Percentiles rank a stretch among this genome's conserved stretches.
Conservation (phyloP, 352 stramenopile species). For the Phytophthora capsici region DNA sequence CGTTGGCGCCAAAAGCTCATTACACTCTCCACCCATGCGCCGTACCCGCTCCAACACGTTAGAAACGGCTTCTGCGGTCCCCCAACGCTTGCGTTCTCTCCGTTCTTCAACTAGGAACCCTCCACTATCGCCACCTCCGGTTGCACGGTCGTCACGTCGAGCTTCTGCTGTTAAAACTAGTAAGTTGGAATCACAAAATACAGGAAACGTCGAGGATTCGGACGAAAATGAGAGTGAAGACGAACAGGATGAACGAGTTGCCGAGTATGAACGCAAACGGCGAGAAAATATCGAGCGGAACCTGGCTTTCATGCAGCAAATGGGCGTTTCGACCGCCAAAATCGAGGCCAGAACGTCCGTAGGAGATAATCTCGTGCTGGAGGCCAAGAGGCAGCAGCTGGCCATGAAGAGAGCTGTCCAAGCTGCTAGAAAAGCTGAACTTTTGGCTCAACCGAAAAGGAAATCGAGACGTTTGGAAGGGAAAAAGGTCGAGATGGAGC, state of each 20-base stretch:
- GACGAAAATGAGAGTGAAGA: constrained; percentile 9
- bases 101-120: constrained; percentile 19
- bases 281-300: constrained; percentile 88
- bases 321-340: constrained; percentile 82
- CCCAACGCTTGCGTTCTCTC: constrained; percentile 29
- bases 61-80: constrained; percentile 5
- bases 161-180: background rate
- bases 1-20: constrained; percentile 11
- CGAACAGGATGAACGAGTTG: constrained; percentile 32
- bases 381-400: constrained; percentile 20
- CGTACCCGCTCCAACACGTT: constrained; percentile 33
- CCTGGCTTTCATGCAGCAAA: constrained; percentile 82
- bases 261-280: constrained; percentile 84
- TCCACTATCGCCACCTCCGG: constrained; percentile 20
- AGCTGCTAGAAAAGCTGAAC: constrained; percentile 24
- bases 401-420: constrained; percentile 16
- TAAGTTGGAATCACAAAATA: constrained; percentile 17
- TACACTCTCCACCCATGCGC: constrained; percentile 15
- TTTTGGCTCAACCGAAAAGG: constrained; percentile 41
- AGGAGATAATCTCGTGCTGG: constrained; percentile 6
- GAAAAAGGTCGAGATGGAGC: constrained; percentile 53
- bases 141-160: constrained; percentile 25
- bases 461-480: constrained; percentile 75
- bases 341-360: constrained; percentile 66
- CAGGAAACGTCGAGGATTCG: constrained; percentile 10